phyloP scores from a whole-genome alignment of 495 filamentous ascomycete genomes.

The Cladorrhinum samala region DNA sequence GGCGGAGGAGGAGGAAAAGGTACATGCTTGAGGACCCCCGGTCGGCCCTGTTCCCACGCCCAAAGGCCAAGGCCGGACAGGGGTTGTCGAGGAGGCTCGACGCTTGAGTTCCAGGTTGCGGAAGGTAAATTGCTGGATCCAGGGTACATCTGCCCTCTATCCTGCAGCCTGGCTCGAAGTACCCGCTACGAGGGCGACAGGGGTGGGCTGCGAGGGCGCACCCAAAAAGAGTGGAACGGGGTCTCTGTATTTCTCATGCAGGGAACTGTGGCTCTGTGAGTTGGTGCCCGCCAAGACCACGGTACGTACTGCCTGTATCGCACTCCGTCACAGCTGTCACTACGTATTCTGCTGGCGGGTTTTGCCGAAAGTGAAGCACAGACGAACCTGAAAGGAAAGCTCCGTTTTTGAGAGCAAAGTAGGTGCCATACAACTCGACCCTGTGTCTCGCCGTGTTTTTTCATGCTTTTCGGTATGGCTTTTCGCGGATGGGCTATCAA shows the following conservation, averaged over 20 bases:
- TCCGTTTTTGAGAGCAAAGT: too few relatives aligned
- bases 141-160: slow-evolving; percentile 6
- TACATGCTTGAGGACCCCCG: slow-evolving; percentile 1
- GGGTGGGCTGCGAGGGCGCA: slow-evolving; percentile 3
- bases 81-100: not conserved
- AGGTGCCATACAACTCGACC: too few relatives aligned
- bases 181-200: slow-evolving; percentile 8
- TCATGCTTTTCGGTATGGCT: too few relatives aligned
- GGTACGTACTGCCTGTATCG: not conserved
- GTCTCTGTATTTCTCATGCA: not conserved
- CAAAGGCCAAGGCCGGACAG: not conserved
- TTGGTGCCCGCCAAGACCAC: not conserved
- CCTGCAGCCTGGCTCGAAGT: slow-evolving; percentile 20
- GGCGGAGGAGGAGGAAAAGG: slow-evolving; percentile 8
- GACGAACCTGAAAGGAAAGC: too few relatives aligned
- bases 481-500: too few relatives aligned
- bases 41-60: slow-evolving; percentile 1
- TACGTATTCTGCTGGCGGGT: not conserved
- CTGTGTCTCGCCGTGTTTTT: too few relatives aligned
- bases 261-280: not conserved
- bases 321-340: not conserved
- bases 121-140: not conserved
- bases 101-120: not conserved
- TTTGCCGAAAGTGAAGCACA: too few relatives aligned
- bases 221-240: not conserved